A percentile compares a stretch with the other conserved stretches of the same genome.
Evolutionary conservation across 2,329 filamentous ascomycete species (phyloP).

Genomic region (Penicillium sp.): DNA sequence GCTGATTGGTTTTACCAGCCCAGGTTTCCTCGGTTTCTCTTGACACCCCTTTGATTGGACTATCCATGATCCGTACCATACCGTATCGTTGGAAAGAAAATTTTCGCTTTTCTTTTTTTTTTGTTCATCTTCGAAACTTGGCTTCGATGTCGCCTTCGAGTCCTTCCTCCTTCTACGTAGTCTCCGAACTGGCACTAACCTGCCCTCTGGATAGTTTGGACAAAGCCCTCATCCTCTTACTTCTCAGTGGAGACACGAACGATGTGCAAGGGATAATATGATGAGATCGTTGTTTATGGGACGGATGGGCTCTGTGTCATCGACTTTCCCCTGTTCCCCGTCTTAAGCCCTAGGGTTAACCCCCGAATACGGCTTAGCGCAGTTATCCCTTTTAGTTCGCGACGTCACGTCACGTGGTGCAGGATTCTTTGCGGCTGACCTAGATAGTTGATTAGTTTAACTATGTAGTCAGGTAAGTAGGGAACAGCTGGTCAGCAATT

Average conservation of each 20-base stretch:
- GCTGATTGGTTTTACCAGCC: conserved; percentile 17
- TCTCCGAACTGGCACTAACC: neutral
- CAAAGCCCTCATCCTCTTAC: neutral
- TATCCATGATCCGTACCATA: conserved; percentile 18
- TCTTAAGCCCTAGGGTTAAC: conserved; percentile 28
- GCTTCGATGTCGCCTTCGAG: neutral
- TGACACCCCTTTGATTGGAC: conserved; percentile 22
- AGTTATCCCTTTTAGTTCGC: conserved; percentile 20
- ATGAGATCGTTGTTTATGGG: conserved; percentile 9
- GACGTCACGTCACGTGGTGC: conserved; percentile 29
- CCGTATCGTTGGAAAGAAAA: conserved; percentile 11
- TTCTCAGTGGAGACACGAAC: neutral
- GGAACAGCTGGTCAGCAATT: no score
- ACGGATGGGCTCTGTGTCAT: conserved; percentile 1
- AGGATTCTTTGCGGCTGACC: neutral
- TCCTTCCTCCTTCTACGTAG: neutral
- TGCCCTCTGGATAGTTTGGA: neutral
- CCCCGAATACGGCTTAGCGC: conserved; percentile 24
- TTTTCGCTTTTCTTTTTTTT: conserved; percentile 10
- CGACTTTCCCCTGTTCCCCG: conserved; percentile 5
- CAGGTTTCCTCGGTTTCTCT: conserved; percentile 6
- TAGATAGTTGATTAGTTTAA: neutral
- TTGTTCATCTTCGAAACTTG: neutral
- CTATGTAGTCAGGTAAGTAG: no score
- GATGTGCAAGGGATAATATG: conserved; percentile 11